A percentile compares a stretch with the other conserved stretches of the same genome.
These are phyloP conservation scores for Margaritispora aquatica DNA, from an alignment of 495 filamentous ascomycete species.

Conservation along the genomic window DNA sequence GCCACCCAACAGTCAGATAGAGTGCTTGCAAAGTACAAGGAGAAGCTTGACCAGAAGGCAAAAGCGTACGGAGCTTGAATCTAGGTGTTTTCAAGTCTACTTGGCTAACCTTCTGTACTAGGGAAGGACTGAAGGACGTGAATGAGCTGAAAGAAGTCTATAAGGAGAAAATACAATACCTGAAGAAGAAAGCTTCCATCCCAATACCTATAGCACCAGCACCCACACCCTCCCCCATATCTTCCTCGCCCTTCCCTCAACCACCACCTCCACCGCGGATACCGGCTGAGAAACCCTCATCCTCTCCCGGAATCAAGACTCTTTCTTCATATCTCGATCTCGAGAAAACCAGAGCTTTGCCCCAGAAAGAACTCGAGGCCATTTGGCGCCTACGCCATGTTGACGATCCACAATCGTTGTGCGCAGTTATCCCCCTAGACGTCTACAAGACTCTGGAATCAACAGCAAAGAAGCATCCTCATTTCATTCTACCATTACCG, in stretches of 20 bases:
- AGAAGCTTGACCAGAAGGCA: slow-evolving; percentile 81
- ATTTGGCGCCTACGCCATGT: slow-evolving; percentile 92
- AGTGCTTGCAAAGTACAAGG: slow-evolving; percentile 77
- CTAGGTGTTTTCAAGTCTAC: not conserved
- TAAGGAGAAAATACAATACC: slow-evolving; percentile 66
- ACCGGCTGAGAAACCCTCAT: slow-evolving; percentile 26
- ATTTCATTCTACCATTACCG: slow-evolving; percentile 88
- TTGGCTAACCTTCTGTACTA: slow-evolving; percentile 22
- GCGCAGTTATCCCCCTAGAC: slow-evolving; percentile 66
- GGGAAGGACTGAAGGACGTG: slow-evolving; percentile 67
- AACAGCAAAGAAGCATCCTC: slow-evolving; percentile 66
- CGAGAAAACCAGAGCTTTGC: slow-evolving; percentile 63
- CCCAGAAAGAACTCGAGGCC: slow-evolving; percentile 73
- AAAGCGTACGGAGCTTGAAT: slow-evolving; percentile 47
- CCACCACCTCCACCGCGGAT: slow-evolving; percentile 30
- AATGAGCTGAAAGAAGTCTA: slow-evolving; percentile 77
- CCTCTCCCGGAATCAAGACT: slow-evolving; percentile 62
- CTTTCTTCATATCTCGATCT: slow-evolving; percentile 81
- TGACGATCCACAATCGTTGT: slow-evolving; percentile 60
- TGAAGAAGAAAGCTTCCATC: slow-evolving; percentile 30
- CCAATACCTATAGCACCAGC: slow-evolving; percentile 27
- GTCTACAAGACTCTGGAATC: slow-evolving; percentile 63
- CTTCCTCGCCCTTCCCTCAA: slow-evolving; percentile 20
- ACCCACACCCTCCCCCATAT: slow-evolving; percentile 12
- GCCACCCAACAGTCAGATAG: slow-evolving; percentile 51